phyloP scores from a whole-genome alignment of 805 yeast species.

The Saccharomycopsis sp. region DNA sequence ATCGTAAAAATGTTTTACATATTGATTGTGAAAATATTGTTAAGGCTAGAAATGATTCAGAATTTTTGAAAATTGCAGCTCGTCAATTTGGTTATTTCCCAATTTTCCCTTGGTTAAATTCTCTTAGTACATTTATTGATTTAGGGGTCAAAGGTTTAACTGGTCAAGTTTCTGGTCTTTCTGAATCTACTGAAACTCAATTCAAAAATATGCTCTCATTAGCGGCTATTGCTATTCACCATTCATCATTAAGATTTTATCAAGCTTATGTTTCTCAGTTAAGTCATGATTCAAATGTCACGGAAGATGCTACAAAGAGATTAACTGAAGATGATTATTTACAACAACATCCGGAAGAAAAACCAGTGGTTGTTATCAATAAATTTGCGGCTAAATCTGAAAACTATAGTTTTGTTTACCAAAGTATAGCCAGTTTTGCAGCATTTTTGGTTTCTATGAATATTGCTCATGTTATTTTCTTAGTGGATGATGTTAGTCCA shows the following conservation, averaged over 20 bases:
- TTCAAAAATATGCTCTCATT: conserved; percentile 70
- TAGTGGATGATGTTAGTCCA: conserved; percentile 79
- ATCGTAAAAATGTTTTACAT: conserved; percentile 50
- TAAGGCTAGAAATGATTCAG: conserved; percentile 65
- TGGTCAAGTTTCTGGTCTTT: conserved; percentile 87
- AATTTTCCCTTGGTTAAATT: conserved; percentile 84
- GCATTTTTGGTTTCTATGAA: conserved; percentile 65
- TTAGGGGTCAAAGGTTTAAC: conserved; percentile 81
- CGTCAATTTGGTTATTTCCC: conserved; percentile 84
- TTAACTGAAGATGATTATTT: conserved; percentile 71
- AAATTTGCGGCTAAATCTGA: conserved; percentile 52
- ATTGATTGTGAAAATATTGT: conserved; percentile 72
- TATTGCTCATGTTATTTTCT: conserved; percentile 79
- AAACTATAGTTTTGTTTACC: conserved; percentile 54
- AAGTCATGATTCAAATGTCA: conserved; percentile 18
- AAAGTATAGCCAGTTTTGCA: conserved; percentile 82
- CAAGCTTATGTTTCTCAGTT: conserved; percentile 12
- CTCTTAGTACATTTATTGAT: conserved; percentile 69
- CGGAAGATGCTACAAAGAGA: conserved; percentile 16
- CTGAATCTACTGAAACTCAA: conserved; percentile 75
- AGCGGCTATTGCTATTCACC: conserved; percentile 63
- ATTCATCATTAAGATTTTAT: conserved; percentile 42
- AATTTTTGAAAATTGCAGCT: conserved; percentile 58
- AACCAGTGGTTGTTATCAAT: conserved; percentile 80
- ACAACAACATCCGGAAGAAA: conserved; percentile 74